A percentile compares a stretch with the other conserved stretches of the same genome.
Conservation (phyloP, 441 rosid genomes). For the Populus tomentosa region DNA sequence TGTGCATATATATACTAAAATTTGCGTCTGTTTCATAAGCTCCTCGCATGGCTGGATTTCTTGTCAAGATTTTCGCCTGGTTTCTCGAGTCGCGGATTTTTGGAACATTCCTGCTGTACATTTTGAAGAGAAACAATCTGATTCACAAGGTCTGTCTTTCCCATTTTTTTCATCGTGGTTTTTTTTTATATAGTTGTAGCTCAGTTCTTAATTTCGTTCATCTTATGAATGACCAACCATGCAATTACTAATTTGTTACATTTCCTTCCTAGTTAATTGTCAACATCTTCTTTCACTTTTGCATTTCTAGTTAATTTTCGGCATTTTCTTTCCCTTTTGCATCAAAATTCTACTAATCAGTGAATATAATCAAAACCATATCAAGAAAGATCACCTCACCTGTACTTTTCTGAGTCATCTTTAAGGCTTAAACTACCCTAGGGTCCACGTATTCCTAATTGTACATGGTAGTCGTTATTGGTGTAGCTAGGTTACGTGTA, state of each 20-base stretch:
- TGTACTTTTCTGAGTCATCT: too few relatives aligned
- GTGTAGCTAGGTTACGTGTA: neutral
- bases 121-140: constrained; percentile 50
- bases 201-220: neutral
- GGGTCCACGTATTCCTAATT: too few relatives aligned
- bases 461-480: too few relatives aligned
- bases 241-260: neutral
- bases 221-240: neutral
- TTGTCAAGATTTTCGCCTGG: constrained; percentile 52
- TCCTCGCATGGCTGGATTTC: constrained; percentile 17
- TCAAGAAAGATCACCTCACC: neutral
- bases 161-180: neutral
- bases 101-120: constrained; percentile 37
- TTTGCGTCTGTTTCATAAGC: constrained; percentile 26
- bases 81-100: constrained; percentile 44
- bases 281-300: too few relatives aligned
- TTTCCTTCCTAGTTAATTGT: neutral
- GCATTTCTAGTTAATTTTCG: too few relatives aligned
- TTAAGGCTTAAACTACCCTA: too few relatives aligned
- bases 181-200: too few relatives aligned
- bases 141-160: constrained; percentile 38
- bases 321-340: neutral
- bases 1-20: neutral
- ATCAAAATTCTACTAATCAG: neutral
- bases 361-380: neutral